phyloP scores from a whole-genome alignment of 73 alveolate genomes.

The Blepharisma japonicum region DNA sequence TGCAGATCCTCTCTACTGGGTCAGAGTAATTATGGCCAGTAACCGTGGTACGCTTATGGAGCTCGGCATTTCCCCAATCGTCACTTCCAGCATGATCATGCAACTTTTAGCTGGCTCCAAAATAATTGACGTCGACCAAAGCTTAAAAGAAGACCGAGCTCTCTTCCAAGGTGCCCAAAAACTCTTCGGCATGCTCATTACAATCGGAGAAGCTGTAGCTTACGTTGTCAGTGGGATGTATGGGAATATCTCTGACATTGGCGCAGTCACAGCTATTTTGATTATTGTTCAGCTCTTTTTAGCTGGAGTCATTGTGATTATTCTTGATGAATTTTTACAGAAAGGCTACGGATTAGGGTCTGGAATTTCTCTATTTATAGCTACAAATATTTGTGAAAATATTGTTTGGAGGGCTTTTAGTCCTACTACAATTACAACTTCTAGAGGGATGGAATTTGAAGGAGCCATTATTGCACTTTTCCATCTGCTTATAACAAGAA shows the following conservation, averaged over 20 bases:
- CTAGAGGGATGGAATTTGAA: slow-evolving; percentile 96
- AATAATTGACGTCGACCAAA: slow-evolving; percentile 96
- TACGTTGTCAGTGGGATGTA: slow-evolving; percentile 99
- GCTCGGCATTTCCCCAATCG: slow-evolving; percentile 99
- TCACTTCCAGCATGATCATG: slow-evolving; percentile 98
- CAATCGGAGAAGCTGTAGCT: slow-evolving; percentile 98
- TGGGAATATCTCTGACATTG: slow-evolving; percentile 92
- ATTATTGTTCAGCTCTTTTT: slow-evolving; percentile 90
- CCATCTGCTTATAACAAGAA: slow-evolving; percentile 95
- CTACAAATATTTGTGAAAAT: slow-evolving; percentile 98
- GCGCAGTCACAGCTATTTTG: slow-evolving; percentile 89
- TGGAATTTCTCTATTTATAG: slow-evolving; percentile 99
- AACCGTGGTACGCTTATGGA: slow-evolving; percentile 99
- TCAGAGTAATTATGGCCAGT: slow-evolving; percentile 98
- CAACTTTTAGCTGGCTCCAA: slow-evolving; percentile 98
- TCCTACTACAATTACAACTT: slow-evolving; percentile 97
- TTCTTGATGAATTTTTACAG: slow-evolving; percentile 81
- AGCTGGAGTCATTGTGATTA: slow-evolving; percentile 98
- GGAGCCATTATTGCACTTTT: slow-evolving; percentile 99
- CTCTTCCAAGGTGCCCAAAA: slow-evolving; percentile 95
- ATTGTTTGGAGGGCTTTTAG: slow-evolving; percentile 99
- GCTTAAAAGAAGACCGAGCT: slow-evolving; percentile 78
- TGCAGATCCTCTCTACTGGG: slow-evolving; percentile 32
- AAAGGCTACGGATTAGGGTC: slow-evolving; percentile 99
- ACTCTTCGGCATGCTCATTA: slow-evolving; percentile 85